Evolutionary conservation across 2,329 filamentous ascomycete species (phyloP), one percentile per base, ranked within the genome.

Genomic region (Ophiostoma populinum): DNA sequence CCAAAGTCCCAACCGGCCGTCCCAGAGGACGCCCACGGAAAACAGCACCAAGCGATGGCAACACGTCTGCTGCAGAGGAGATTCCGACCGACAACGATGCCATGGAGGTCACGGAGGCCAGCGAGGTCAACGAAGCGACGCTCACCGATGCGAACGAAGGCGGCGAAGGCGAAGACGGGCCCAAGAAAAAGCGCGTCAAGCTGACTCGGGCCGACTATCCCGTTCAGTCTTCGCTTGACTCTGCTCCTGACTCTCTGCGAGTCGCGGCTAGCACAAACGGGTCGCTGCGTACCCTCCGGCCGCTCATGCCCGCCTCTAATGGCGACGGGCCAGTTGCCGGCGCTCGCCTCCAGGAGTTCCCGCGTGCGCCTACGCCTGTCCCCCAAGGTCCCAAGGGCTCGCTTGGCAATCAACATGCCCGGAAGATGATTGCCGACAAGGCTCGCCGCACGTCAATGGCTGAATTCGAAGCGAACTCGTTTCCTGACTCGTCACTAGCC

Each of bases 181-280:
- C 60, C 2, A 63, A 63, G 42, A 79, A 74, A 47, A 94, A 93
- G 56, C 70, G 86, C 47, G 85, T 76, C 22, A 90, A 82, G 49
- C 70, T 78, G 17, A 82, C 73, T 15, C 77, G 75, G 57, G 73
- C 73, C n/a, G 74, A 75, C 34, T 55, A 45, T 46, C 46, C 39
- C 30, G 39, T 7, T 41, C 77, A 71, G 45, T 70, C 66, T 42
- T 72, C 70, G 16, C 80, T 94, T 47, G 80, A 77, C 34, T 66
- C 70, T 25, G 75, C 74, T 20, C 70, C 75, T 8, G 83, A 90
- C 32, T 92, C 82, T 4, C 62, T 95, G 18, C 71, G 86, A 32
- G 83, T 93, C n/a, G 77, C 81, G 40, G 87, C 87, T 31, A 92
- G 83, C 51, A 92, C 81, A 12, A 79, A 86, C 29, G 82, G 83